Conservation (phyloP, 2,329 filamentous ascomycete species). For the Cladosporium colombiae region DNA sequence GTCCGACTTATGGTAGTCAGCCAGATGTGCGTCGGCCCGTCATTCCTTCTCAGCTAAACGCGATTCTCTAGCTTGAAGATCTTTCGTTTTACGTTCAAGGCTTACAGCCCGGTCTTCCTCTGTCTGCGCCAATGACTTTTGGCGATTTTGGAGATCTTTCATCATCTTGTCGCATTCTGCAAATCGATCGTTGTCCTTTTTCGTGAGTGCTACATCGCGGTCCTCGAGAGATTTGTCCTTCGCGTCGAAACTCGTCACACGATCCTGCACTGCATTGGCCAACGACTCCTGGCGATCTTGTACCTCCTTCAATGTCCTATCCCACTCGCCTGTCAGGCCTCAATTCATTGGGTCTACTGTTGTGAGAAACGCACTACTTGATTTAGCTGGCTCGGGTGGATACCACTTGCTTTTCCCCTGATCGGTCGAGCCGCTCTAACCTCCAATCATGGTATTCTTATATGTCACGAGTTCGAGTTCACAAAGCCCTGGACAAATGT, state of each 20-base stretch:
- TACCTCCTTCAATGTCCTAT: too few relatives aligned
- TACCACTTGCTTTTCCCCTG: too few relatives aligned
- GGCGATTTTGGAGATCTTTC: background rate
- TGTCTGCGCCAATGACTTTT: background rate
- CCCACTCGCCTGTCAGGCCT: too few relatives aligned
- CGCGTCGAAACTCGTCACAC: background rate
- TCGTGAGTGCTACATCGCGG: constrained; percentile 4
- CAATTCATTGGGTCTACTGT: background rate
- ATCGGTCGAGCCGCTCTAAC: too few relatives aligned
- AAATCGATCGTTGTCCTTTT: constrained; percentile 5
- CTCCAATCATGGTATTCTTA: too few relatives aligned
- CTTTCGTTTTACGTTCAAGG: constrained; percentile 14
- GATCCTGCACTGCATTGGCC: background rate
- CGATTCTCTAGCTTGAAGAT: constrained; percentile 10
- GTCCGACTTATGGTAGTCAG: background rate
- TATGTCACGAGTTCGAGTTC: too few relatives aligned
- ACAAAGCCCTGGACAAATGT: too few relatives aligned
- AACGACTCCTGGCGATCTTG: too few relatives aligned
- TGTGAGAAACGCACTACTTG: too few relatives aligned
- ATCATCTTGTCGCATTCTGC: constrained; percentile 2
- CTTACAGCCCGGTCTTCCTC: background rate
- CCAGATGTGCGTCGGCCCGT: background rate
- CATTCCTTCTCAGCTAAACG: constrained; percentile 2
- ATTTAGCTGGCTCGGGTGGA: too few relatives aligned
- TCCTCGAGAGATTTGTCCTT: constrained; percentile 18